phyloP scores from a whole-genome alignment of 202 grass and related monocot species.

The Zoysia matrella region DNA sequence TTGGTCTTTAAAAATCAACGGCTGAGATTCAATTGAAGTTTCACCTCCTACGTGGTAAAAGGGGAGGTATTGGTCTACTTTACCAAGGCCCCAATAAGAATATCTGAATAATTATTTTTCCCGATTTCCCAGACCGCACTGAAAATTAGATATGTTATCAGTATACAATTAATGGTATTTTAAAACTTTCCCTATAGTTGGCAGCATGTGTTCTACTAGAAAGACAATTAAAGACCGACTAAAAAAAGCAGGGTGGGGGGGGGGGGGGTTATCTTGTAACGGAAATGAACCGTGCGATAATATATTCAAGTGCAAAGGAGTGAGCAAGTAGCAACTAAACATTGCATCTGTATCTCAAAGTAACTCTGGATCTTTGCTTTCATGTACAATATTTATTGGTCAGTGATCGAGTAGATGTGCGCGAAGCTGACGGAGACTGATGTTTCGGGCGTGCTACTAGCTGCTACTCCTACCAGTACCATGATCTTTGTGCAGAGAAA shows the following conservation, averaged over 20 bases:
- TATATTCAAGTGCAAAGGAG: conserved; percentile 23
- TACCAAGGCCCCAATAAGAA: neutral
- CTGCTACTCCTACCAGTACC: neutral
- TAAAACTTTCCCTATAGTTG: too few species aligned
- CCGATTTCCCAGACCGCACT: too few species aligned
- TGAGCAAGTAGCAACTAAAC: conserved; percentile 21
- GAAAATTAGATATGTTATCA: too few species aligned
- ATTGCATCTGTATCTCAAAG: conserved; percentile 38
- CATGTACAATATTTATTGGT: conserved; percentile 23
- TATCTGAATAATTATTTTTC: neutral
- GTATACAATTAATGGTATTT: too few species aligned
- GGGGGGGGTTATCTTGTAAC: too few species aligned
- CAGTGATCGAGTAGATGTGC: conserved; percentile 41
- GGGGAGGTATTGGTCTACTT: too few species aligned
- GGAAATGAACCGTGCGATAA: conserved; percentile 16
- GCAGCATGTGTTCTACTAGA: too few species aligned
- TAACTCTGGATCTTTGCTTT: conserved; percentile 39
- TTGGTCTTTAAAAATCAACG: too few species aligned
- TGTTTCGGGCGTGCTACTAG: conserved; percentile 13
- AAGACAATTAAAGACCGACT: too few species aligned
- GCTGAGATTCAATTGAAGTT: too few species aligned
- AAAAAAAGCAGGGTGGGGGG: too few species aligned
- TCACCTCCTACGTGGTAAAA: too few species aligned
- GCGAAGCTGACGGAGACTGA: conserved; percentile 36
- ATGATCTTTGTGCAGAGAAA: conserved; percentile 34